Percentiles rank a stretch among this genome's conserved stretches.
phyloP scores from a whole-genome alignment of 192 early-diverging fungal genomes.

The Linnemannia elongata region DNA sequence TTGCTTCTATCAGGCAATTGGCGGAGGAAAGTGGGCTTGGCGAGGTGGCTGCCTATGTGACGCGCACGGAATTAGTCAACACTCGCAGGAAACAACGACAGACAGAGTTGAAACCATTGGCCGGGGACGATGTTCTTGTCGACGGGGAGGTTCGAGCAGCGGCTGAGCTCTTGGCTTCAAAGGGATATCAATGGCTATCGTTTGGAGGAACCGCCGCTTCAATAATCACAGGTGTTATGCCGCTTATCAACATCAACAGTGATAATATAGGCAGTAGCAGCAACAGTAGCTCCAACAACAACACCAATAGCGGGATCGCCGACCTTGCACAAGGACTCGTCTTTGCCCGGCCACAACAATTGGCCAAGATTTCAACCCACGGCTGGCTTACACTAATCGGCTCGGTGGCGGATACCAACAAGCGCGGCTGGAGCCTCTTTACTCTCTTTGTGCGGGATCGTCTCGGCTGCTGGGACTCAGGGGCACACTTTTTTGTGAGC shows the following conservation, averaged over 20 bases:
- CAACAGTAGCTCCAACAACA: not conserved
- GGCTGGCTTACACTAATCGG: slow-evolving; percentile 40
- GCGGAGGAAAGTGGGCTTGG: not conserved
- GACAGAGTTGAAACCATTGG: not conserved
- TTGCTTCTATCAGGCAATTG: not conserved
- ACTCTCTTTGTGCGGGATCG: slow-evolving; percentile 27
- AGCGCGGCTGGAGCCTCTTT: slow-evolving; percentile 28
- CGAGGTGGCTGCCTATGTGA: not conserved
- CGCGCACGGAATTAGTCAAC: not conserved
- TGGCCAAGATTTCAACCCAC: slow-evolving; percentile 10
- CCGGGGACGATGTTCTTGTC: not conserved
- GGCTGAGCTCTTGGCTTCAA: not conserved
- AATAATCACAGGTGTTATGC: not conserved
- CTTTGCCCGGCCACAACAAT: slow-evolving; percentile 14
- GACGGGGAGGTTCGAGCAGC: not conserved
- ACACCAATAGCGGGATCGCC: not conserved
- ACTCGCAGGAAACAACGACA: not conserved
- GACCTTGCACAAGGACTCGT: not conserved
- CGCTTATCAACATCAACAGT: not conserved
- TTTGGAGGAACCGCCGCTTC: not conserved
- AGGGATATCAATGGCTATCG: not conserved
- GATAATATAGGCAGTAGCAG: not conserved
- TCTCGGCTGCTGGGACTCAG: slow-evolving; percentile 26
- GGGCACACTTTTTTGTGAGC: slow-evolving; percentile 41
- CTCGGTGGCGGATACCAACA: slow-evolving; percentile 37